These are phyloP conservation scores for Coemansia erecta DNA, from an alignment of 192 early-diverging fungal species.

Conservation along the genomic window DNA sequence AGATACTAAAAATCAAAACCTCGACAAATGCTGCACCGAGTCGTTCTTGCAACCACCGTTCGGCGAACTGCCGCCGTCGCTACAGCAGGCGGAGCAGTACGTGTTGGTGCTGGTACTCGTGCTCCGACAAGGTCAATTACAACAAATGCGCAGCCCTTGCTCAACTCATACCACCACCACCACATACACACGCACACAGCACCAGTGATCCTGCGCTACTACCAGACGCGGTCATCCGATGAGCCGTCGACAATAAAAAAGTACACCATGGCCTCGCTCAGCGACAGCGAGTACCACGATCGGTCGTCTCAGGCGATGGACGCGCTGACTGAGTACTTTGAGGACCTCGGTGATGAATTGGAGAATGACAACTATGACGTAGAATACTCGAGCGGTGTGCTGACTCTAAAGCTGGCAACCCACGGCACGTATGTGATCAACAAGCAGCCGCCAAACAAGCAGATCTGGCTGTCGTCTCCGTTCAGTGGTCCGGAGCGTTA, in stretches of 20 bases:
- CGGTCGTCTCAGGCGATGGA: conserved; percentile 64
- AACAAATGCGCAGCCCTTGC: too few relatives aligned
- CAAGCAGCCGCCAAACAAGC: conserved; percentile 97
- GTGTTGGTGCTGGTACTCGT: too few relatives aligned
- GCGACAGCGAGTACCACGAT: conserved; percentile 60
- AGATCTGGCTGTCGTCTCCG: conserved; percentile 97
- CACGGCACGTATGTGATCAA: conserved; percentile 93
- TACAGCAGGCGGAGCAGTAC: too few relatives aligned
- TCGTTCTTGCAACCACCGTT: too few relatives aligned
- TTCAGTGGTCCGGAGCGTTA: conserved; percentile 83
- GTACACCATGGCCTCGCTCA: conserved; percentile 50
- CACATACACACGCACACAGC: too few relatives aligned
- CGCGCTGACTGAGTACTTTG: conserved; percentile 66
- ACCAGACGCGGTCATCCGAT: too few relatives aligned
- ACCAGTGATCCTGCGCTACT: too few relatives aligned
- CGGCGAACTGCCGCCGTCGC: too few relatives aligned
- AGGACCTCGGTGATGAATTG: conserved; percentile 69
- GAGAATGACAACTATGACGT: conserved; percentile 74
- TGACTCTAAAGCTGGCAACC: conserved; percentile 78
- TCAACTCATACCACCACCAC: too few relatives aligned
- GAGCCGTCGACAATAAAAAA: background rate
- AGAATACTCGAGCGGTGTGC: conserved; percentile 80
- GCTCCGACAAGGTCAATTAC: too few relatives aligned
- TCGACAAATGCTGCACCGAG: too few relatives aligned
- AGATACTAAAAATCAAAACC: too few relatives aligned